phyloP scores from a whole-genome alignment of 257 asterid species.

The Solanum acaule region DNA sequence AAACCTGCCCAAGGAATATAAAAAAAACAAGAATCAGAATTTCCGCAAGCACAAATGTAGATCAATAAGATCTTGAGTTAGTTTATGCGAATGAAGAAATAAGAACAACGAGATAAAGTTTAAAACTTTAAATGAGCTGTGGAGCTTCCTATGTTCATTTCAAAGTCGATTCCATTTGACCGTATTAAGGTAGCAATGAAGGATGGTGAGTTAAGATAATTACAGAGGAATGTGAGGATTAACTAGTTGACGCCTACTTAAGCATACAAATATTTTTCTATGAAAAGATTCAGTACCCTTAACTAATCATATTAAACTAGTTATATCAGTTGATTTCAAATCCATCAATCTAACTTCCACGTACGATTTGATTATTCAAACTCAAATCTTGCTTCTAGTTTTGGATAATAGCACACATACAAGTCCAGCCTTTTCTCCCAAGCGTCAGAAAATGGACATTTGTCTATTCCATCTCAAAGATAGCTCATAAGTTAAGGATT shows the following conservation, averaged over 20 bases:
- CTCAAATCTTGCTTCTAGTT: neutral
- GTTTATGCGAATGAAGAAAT: neutral
- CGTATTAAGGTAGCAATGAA: neutral
- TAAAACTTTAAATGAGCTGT: neutral
- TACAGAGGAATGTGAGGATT: neutral
- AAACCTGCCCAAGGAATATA: constrained; percentile 43
- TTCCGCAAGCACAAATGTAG: neutral
- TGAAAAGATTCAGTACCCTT: neutral
- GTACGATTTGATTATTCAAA: neutral
- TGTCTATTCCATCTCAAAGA: neutral
- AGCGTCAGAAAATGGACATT: neutral
- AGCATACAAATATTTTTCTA: neutral
- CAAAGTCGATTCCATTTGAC: neutral
- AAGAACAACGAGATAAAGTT: neutral
- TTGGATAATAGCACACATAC: neutral
- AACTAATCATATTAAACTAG: neutral
- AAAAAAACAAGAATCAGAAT: neutral
- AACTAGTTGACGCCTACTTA: neutral
- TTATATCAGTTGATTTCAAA: neutral
- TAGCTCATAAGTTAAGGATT: neutral
- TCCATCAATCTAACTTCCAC: neutral
- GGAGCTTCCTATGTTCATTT: neutral
- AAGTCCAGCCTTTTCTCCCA: neutral
- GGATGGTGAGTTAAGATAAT: neutral
- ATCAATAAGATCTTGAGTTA: neutral